phyloP scores from a whole-genome alignment of 2,329 filamentous ascomycete species.

The Alternaria ethzedia region DNA sequence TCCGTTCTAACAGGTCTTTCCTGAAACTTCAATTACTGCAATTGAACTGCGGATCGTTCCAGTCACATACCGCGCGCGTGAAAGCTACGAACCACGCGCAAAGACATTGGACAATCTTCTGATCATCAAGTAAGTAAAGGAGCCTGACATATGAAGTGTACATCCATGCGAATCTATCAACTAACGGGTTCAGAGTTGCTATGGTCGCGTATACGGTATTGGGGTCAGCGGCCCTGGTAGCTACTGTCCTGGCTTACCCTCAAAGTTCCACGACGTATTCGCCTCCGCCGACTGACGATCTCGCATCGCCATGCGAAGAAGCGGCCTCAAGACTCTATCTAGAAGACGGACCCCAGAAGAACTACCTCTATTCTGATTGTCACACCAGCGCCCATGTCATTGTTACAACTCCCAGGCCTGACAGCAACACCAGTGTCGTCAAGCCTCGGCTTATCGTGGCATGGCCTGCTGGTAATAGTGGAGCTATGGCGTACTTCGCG shows the following conservation, averaged over 20 bases:
- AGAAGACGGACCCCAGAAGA: conserved; percentile 65
- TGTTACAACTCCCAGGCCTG: conserved; percentile 61
- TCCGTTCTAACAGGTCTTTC: too few relatives aligned
- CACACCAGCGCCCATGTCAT: conserved; percentile 65
- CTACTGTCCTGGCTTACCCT: background rate
- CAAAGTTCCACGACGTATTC: background rate
- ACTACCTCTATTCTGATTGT: conserved; percentile 72
- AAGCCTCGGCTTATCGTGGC: conserved; percentile 64
- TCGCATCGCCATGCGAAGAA: conserved; percentile 11
- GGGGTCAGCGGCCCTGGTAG: background rate
- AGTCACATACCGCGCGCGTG: background rate
- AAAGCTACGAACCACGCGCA: background rate
- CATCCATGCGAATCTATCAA: background rate
- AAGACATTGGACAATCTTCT: background rate
- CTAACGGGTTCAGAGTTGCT: background rate
- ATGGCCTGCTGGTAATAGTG: conserved; percentile 71
- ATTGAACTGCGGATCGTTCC: background rate
- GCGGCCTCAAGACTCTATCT: conserved; percentile 50
- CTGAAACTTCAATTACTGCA: background rate
- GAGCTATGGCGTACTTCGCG: conserved; percentile 63
- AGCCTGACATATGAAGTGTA: background rate
- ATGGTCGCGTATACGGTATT: background rate
- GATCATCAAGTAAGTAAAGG: background rate
- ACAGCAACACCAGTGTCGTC: conserved; percentile 62
- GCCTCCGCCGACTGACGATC: background rate